These are phyloP conservation scores for Emergomyces orientalis DNA, from an alignment of 2,329 filamentous ascomycete genomes.

Conservation along the genomic window DNA sequence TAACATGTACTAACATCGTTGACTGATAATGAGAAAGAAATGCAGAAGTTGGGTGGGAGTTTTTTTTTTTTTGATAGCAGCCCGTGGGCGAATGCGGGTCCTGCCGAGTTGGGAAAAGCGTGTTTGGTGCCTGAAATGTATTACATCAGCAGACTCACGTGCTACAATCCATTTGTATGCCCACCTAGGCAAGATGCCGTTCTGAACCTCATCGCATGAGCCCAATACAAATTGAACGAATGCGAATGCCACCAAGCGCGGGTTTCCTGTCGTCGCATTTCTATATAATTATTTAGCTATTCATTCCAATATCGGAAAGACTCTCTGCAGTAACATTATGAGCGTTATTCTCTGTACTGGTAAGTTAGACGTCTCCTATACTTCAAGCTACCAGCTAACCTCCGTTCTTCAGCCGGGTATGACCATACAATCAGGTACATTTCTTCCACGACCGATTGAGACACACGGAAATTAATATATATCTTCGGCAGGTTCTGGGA, in stretches of 20 bases:
- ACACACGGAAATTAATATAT: conserved; percentile 2
- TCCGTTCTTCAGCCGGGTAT: conserved; percentile 50
- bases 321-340: conserved; percentile 35
- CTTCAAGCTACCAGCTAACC: conserved; percentile 15
- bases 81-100: neutral
- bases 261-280: neutral
- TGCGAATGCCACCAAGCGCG: neutral
- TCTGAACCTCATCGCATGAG: neutral
- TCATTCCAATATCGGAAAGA: neutral
- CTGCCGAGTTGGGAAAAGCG: neutral
- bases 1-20: neutral
- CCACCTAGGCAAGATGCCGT: too few relatives aligned
- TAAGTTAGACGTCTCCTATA: conserved; percentile 28
- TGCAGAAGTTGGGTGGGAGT: neutral
- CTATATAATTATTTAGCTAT: neutral
- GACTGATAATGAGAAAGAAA: neutral
- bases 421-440: conserved; percentile 65
- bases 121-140: neutral
- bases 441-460: neutral
- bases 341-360: conserved; percentile 60
- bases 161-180: neutral
- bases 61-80: neutral
- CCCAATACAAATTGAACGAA: neutral
- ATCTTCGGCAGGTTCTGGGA: conserved; percentile 74
- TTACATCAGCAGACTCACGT: neutral